Percentiles rank a stretch among this genome's conserved stretches.
Evolutionary conservation across 2,329 filamentous ascomycete species (phyloP).

Genomic region (Tolypocladium sp.): DNA sequence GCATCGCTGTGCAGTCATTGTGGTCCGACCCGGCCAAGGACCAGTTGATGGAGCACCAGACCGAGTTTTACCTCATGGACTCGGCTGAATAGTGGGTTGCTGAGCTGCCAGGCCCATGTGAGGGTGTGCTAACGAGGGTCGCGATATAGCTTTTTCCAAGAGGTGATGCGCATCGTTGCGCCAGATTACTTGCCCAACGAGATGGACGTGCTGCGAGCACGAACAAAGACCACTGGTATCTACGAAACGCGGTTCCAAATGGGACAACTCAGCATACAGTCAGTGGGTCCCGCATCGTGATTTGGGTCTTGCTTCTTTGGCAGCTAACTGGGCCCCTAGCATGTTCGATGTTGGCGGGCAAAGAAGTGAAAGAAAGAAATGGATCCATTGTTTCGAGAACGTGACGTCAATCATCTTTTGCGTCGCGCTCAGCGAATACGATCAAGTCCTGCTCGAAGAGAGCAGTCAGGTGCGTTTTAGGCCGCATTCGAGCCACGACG

Average conservation of each 20-base stretch:
- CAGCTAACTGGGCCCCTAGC: constrained; percentile 37
- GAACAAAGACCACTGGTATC: constrained; percentile 98
- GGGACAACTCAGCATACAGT: constrained; percentile 98
- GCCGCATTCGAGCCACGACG: not conserved
- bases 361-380: constrained; percentile 96
- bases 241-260: constrained; percentile 98
- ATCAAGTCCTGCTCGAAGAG: constrained; percentile 93
- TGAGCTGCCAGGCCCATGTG: not conserved
- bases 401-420: constrained; percentile 99
- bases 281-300: constrained; percentile 27
- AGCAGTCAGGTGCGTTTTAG: constrained; percentile 71
- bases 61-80: constrained; percentile 99
- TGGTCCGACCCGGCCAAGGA: constrained; percentile 85
- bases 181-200: constrained; percentile 86
- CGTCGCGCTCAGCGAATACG: constrained; percentile 94
- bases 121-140: not conserved
- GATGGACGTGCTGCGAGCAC: constrained; percentile 86
- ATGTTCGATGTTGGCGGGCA: constrained; percentile 99
- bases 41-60: constrained; percentile 82
- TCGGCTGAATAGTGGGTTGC: constrained; percentile 86
- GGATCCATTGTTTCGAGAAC: constrained; percentile 99
- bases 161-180: constrained; percentile 74
- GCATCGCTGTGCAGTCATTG: constrained; percentile 72
- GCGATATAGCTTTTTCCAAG: constrained; percentile 77
- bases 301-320: not conserved